Evolutionary conservation across 495 filamentous ascomycete genomes (phyloP).

Genomic region (Glutinoglossum americanum): DNA sequence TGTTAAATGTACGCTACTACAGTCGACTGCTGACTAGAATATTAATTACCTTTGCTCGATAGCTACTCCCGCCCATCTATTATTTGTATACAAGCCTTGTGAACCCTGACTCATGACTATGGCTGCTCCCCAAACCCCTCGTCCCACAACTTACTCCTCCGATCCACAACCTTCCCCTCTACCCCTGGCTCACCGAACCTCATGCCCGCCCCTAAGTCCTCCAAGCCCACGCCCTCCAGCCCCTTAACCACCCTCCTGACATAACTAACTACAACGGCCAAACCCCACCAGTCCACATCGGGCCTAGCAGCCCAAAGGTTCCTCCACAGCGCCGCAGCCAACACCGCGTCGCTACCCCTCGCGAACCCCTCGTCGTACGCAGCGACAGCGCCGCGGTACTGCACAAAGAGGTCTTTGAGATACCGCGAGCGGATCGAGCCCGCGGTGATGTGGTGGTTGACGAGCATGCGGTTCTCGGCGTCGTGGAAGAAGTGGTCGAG

Average conservation of each 20-base stretch:
- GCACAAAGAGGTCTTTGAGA: constrained; percentile 75
- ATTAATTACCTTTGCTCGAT: too few species aligned
- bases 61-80: too few species aligned
- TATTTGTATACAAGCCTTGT: too few species aligned
- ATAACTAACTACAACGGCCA: constrained; percentile 61
- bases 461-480: constrained; percentile 70
- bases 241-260: constrained; percentile 44
- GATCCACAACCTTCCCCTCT: constrained; percentile 14
- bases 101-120: too few species aligned
- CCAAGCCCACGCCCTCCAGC: constrained; percentile 42
- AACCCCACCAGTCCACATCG: constrained; percentile 43
- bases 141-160: constrained; percentile 21
- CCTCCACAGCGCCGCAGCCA: constrained; percentile 78
- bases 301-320: constrained; percentile 65
- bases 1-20: too few species aligned
- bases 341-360: constrained; percentile 53
- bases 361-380: constrained; percentile 76
- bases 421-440: constrained; percentile 54
- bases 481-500: constrained; percentile 88
- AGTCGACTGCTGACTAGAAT: too few species aligned
- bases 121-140: constrained; percentile 16
- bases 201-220: constrained; percentile 16
- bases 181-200: constrained; percentile 19
- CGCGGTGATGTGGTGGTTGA: constrained; percentile 42
- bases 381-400: constrained; percentile 69